Percentiles rank a stretch among this genome's conserved stretches.
phyloP scores from a whole-genome alignment of 352 stramenopile genomes.

The Globisporangium iwayamae region DNA sequence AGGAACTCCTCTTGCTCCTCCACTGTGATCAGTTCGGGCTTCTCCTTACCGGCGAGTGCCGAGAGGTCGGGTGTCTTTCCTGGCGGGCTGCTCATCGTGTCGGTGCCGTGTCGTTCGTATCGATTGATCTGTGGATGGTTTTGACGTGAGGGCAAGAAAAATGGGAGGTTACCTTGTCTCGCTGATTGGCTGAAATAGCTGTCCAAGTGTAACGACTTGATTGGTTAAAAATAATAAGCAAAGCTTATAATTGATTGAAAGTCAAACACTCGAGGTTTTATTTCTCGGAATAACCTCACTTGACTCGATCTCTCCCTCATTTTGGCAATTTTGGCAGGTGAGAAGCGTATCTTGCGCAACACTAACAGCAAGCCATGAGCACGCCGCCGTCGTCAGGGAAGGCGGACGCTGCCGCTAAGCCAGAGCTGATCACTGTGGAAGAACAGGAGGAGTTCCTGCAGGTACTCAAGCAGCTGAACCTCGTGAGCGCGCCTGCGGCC shows the following conservation, averaged over 20 bases:
- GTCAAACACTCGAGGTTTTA: too few species aligned
- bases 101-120: background rate
- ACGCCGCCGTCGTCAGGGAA: background rate
- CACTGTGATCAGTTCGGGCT: conserved; percentile 36
- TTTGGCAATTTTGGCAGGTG: too few species aligned
- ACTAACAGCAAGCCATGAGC: background rate
- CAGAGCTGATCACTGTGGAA: conserved; percentile 41
- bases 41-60: background rate
- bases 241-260: too few species aligned
- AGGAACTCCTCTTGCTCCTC: conserved; percentile 75
- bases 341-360: background rate
- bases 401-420: conserved; percentile 13
- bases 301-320: too few species aligned
- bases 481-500: conserved; percentile 26
- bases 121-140: background rate
- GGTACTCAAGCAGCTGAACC: conserved; percentile 59
- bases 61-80: background rate
- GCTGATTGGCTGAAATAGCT: too few species aligned
- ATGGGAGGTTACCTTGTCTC: too few species aligned
- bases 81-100: background rate
- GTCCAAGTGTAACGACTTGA: too few species aligned
- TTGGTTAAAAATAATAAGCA: too few species aligned
- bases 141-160: background rate
- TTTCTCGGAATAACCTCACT: too few species aligned
- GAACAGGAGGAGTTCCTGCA: conserved; percentile 72